These are phyloP conservation scores for Arctium minus DNA, from an alignment of 129 eudicot species.

Conservation along the genomic window DNA sequence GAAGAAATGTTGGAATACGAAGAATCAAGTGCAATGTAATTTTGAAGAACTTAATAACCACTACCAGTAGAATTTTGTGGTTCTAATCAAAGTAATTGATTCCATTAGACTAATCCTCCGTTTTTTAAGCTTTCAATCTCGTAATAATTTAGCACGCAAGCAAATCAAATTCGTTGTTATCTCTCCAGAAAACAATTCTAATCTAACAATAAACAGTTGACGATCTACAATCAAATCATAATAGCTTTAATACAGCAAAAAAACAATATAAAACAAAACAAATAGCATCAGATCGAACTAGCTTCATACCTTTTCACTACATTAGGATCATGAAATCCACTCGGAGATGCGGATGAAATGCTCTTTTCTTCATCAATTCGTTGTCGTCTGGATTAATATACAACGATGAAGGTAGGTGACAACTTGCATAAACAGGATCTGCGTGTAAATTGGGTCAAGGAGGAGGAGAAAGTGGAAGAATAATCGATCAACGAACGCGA, in stretches of 20 bases:
- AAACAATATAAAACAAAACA: background rate
- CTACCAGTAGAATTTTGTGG: background rate
- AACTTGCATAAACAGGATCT: background rate
- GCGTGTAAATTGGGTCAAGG: constrained; percentile 4
- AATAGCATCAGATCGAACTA: background rate
- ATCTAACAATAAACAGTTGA: background rate
- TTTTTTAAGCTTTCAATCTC: background rate
- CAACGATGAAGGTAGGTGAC: background rate
- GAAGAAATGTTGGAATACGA: background rate
- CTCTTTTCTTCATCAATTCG: background rate
- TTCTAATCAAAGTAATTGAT: background rate
- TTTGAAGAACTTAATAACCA: background rate
- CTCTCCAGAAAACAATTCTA: background rate
- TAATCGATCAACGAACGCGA: background rate
- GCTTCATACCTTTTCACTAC: constrained; percentile 2
- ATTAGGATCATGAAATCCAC: background rate
- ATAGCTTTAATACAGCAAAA: background rate
- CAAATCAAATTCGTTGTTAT: background rate
- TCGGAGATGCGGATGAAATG: background rate
- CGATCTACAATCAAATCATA: background rate
- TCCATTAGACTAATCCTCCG: background rate
- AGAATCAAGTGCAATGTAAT: background rate
- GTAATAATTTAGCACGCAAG: background rate
- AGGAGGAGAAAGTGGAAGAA: constrained; percentile 9
- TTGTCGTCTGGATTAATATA: background rate